Conservation (phyloP, 1,284 basidiomycete genomes). For the Sporisorium exsertum region DNA sequence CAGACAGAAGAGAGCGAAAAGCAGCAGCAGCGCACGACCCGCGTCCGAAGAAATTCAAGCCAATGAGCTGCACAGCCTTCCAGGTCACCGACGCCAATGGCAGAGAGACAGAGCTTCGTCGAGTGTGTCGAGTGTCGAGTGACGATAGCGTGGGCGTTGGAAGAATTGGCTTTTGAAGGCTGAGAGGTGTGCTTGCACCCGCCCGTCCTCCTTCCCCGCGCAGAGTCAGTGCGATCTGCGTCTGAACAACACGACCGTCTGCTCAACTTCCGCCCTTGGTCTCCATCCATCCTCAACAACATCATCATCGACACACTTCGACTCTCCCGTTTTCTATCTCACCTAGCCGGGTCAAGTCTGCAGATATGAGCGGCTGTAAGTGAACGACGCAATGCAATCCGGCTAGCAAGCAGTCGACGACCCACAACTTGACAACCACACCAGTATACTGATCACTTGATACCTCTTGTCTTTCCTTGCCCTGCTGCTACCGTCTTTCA, state of each 20-base stretch:
- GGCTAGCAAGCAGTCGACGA: background rate
- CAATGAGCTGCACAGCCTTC: slow-evolving; percentile 16
- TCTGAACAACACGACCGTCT: slow-evolving; percentile 3
- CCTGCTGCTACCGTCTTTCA: background rate
- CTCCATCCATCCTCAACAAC: too few relatives aligned
- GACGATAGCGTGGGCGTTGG: slow-evolving; percentile 3
- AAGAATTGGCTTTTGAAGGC: slow-evolving; percentile 3
- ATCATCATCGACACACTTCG: slow-evolving; percentile 10
- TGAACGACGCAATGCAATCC: background rate
- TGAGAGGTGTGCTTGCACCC: slow-evolving; percentile 5
- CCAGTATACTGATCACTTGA: slow-evolving; percentile 12
- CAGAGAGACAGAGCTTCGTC: background rate
- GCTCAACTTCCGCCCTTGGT: slow-evolving; percentile 6
- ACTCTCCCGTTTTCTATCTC: background rate
- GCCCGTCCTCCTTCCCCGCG: slow-evolving; percentile 2
- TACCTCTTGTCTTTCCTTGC: background rate
- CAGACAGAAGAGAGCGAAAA: slow-evolving; percentile 8
- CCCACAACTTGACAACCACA: background rate
- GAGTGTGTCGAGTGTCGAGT: too few relatives aligned
- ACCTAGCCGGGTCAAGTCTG: slow-evolving; percentile 36
- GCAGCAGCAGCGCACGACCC: slow-evolving; percentile 28
- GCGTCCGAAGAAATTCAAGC: slow-evolving; percentile 20
- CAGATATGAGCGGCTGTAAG: slow-evolving; percentile 52
- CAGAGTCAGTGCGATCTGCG: background rate
- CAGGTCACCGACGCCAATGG: slow-evolving; percentile 1